Evolutionary conservation across 2,329 filamentous ascomycete species (phyloP).

Genomic region (Ascochyta clinopodiicola): DNA sequence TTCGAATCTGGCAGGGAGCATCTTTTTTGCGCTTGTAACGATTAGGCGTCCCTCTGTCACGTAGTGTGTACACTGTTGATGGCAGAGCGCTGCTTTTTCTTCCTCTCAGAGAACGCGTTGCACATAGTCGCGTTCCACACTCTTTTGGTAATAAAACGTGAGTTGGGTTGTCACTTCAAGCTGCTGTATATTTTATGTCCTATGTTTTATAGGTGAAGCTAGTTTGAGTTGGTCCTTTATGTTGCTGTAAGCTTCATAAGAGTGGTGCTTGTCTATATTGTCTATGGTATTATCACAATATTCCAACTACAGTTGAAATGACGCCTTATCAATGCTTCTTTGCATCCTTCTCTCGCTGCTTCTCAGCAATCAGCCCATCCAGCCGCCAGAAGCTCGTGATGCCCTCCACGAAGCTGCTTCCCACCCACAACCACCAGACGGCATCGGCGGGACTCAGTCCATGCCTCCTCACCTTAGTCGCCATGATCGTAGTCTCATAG

Average conservation of each 20-base stretch:
- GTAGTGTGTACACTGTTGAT: too few relatives aligned
- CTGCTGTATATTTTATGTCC: too few relatives aligned
- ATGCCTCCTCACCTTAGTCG: conserved; percentile 57
- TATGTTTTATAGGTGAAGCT: too few relatives aligned
- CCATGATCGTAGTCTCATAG: conserved; percentile 64
- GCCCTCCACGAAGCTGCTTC: conserved; percentile 61
- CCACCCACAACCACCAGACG: conserved; percentile 63
- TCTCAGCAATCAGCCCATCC: conserved; percentile 29
- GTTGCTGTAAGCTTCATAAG: too few relatives aligned
- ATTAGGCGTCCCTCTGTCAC: too few relatives aligned
- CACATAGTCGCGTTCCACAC: too few relatives aligned
- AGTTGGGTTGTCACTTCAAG: too few relatives aligned
- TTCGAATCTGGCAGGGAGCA: conserved; percentile 37
- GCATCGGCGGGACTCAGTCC: conserved; percentile 57
- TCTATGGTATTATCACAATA: too few relatives aligned
- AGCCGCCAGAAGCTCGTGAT: conserved; percentile 54
- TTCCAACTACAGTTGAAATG: too few relatives aligned
- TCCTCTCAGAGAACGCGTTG: neutral
- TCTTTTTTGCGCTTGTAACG: neutral
- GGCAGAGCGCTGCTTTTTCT: neutral
- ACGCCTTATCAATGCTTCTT: conserved; percentile 38
- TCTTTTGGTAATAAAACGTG: too few relatives aligned
- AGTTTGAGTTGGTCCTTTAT: too few relatives aligned
- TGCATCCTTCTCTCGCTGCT: conserved; percentile 39
- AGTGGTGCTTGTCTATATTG: too few relatives aligned